Base-by-base conservation (phyloP, 441 rosid species). In the Gossypium lobatum region DNA sequence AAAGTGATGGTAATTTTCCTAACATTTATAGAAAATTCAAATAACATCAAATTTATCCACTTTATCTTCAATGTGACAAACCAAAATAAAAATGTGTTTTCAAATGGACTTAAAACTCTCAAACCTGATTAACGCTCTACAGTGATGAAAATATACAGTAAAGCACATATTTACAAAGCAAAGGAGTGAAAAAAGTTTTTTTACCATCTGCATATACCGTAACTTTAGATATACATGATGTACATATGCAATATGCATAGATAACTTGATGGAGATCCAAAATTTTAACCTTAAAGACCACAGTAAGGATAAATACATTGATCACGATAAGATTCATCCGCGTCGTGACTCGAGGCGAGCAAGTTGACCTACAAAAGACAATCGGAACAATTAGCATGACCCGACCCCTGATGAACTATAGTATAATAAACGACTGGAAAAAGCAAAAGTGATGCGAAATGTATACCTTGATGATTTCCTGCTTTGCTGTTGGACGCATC, bases 381-480 rank as follows among this genome's bases (percentile, higher is more conserved):
- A 11, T 13, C 31, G 57, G 26, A 14, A 28, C 13, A 28, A 42
- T 79, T 6, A 75, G 74, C 50, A 62, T 26, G 16, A 39, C 2
- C 16, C 14, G 4, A 9, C 10, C 18, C 39, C 59, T 7, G 13
- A 53, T 66, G n/a, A 11, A 65, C 63, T 54, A 18, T 59, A 42
- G 46, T 34, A 25, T 11, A 6, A 10, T 50, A 9, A 57, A 26
- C 13, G 18, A 26, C 18, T 25, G 4, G 18, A 60, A 60, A 60
- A 60, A 5, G 37, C 1, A 6, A 14, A 26, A 39, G 68, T 64
- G 17, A 11, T 13, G 1, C 53, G 6, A 42, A 13, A 31, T 17
- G 13, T 3, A 58, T 77, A 85, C 88, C 86, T 81, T 83, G 60
- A 85, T 69, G 65, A 87, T 87, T 77, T 85, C 88, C 70, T 73